Evolutionary conservation across 1,139 yeast species (phyloP), one percentile per base, ranked within the genome.

Genomic region (Hansenula lynferdii): DNA sequence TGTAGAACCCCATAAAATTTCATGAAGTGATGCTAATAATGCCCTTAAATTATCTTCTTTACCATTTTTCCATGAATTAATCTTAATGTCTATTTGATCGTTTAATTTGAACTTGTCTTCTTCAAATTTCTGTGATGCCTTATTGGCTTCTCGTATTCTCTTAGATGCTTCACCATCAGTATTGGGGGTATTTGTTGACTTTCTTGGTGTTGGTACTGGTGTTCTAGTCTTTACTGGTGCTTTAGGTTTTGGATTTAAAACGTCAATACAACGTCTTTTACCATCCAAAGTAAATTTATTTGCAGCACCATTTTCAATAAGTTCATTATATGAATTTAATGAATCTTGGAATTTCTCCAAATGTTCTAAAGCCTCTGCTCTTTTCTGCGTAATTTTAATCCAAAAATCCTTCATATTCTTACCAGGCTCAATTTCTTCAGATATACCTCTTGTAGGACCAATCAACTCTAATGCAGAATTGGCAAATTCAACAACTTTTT

Each of bases 311-410:
- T 77, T 75, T 42, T 76, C 72, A 26, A 92, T 71, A 39, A 90
- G 66, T 32, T 65, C 59, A 44, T 70, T 72, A 68, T 89, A 90
- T 8, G 73, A 60, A 0, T 62, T 67, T 28, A 85, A 67, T 0
- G 97, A 82, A 7, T 74, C 79, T 37, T 67, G 60, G 58, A 72
- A 85, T 46, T 72, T 72, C 53, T 94, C 98, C 45, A 80, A 57
- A 60, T 79, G 77, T 59, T 94, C 98, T 35, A 80, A 68, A 1
- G 90, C 81, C 54, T 92, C 97, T 0, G 97, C 97, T 50, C 78
- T 75, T 44, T 85, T 77, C 5, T 73, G 62, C 34, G 79, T 58
- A 27, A 90, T 67, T 58, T 89, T 90, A 20, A 73, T 64, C 81
- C 89, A 86, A 63, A 94, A 79, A 20, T 77, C 79, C 51, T 75